These are phyloP conservation scores for Casuarina glauca DNA, from an alignment of 306 rosid genomes.

Conservation along the genomic window DNA sequence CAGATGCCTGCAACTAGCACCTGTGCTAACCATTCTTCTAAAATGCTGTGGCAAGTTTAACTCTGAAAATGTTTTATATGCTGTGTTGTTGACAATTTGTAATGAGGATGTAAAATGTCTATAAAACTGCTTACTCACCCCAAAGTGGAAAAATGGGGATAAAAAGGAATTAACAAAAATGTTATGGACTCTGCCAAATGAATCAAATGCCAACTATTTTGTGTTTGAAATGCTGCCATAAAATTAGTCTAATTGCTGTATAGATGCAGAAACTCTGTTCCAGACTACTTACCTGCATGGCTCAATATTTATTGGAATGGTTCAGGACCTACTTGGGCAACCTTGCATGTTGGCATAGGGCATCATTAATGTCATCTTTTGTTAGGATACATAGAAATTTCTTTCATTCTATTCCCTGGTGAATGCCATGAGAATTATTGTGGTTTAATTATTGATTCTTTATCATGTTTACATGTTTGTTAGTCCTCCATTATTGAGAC, in stretches of 20 bases:
- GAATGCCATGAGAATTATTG: neutral
- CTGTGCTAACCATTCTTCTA: too few species aligned
- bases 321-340: neutral
- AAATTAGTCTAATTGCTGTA: neutral
- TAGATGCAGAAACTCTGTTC: neutral
- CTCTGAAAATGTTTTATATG: neutral
- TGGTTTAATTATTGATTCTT: constrained; percentile 5
- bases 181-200: neutral
- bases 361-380: neutral
- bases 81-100: neutral
- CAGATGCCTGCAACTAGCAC: constrained; percentile 20
- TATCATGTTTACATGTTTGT: neutral
- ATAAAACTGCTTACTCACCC: neutral
- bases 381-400: neutral
- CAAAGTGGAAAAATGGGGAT: neutral
- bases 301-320: neutral
- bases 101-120: neutral
- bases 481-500: constrained; percentile 12
- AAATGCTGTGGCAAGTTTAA: too few species aligned
- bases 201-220: neutral
- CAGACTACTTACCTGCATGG: neutral
- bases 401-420: neutral
- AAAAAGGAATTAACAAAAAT: neutral
- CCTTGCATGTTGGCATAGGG: neutral
- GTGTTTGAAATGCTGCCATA: neutral